Percentiles rank a stretch among this genome's conserved stretches.
Evolutionary conservation across 768 basidiomycete genomes (phyloP).

Genomic region (Phaffia tasmanica): DNA sequence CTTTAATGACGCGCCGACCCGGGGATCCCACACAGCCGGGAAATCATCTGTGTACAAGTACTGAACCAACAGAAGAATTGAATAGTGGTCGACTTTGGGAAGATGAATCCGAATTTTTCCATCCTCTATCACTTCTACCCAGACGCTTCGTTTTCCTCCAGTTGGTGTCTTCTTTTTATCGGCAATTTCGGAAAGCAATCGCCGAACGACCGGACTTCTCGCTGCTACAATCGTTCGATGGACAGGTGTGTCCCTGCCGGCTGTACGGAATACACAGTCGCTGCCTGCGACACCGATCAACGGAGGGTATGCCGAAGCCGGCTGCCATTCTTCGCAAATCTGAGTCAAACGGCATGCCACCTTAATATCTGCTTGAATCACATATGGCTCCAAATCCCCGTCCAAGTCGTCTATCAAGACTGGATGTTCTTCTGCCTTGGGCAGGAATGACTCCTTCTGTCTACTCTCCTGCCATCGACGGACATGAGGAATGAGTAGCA

Average conservation of each 20-base stretch:
- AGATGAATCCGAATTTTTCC: slow-evolving; percentile 35
- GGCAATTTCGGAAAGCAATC: slow-evolving; percentile 38
- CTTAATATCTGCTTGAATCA: slow-evolving; percentile 34
- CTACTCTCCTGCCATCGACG: slow-evolving; percentile 30
- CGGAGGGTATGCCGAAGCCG: slow-evolving; percentile 27
- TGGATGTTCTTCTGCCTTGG: slow-evolving; percentile 17
- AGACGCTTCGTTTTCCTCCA: slow-evolving; percentile 22
- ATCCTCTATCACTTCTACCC: slow-evolving; percentile 33
- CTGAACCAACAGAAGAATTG: slow-evolving; percentile 61
- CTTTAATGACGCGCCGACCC: slow-evolving; percentile 47
- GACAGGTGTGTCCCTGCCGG: slow-evolving; percentile 26
- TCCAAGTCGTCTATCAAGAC: slow-evolving; percentile 26
- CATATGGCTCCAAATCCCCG: slow-evolving; percentile 39
- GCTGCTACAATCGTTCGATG: too few species aligned
- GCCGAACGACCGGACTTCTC: slow-evolving; percentile 30
- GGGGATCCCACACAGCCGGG: slow-evolving; percentile 70
- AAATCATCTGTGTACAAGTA: slow-evolving; percentile 84
- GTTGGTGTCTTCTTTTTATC: neutral
- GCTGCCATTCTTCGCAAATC: slow-evolving; percentile 32
- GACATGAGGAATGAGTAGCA: slow-evolving; percentile 54
- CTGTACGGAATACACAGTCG: slow-evolving; percentile 27
- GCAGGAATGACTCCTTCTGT: slow-evolving; percentile 2
- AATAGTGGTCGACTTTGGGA: slow-evolving; percentile 51
- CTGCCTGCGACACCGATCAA: slow-evolving; percentile 26
- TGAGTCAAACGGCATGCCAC: slow-evolving; percentile 33